These are phyloP conservation scores for Chlorella ohadii DNA, from an alignment of 139 green algal species.

Conservation along the genomic window DNA sequence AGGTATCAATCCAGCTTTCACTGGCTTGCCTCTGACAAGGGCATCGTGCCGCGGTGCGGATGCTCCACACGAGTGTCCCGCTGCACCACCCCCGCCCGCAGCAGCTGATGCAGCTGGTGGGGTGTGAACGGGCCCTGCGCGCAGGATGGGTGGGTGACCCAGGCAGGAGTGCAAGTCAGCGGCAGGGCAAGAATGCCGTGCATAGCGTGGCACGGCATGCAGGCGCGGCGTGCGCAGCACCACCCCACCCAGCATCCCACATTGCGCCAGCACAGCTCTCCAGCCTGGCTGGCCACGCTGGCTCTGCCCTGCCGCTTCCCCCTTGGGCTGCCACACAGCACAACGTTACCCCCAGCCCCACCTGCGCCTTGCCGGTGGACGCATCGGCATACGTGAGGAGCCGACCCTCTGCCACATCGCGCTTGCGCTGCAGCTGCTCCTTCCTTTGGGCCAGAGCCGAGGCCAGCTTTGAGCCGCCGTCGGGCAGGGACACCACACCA, in stretches of 20 bases:
- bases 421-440: conserved; percentile 9
- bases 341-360: neutral
- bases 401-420: conserved; percentile 11
- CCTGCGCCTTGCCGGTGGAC: neutral
- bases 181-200: too few species aligned
- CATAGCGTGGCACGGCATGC: too few species aligned
- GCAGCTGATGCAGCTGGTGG: conserved; percentile 35
- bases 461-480: conserved; percentile 35
- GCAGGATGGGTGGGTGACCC: neutral
- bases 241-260: too few species aligned
- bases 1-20: too few species aligned
- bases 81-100: conserved; percentile 4
- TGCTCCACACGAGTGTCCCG: neutral
- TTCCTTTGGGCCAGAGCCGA: conserved; percentile 5
- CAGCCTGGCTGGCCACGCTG: too few species aligned
- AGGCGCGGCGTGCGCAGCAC: too few species aligned
- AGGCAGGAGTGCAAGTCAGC: neutral
- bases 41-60: neutral
- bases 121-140: conserved; percentile 33
- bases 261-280: too few species aligned
- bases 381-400: conserved; percentile 20
- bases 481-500: conserved; percentile 13
- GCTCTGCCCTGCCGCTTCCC: too few species aligned
- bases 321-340: too few species aligned
- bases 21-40: neutral